phyloP scores from a whole-genome alignment of 768 basidiomycete species.

The Dictyophora rubrovolvata region DNA sequence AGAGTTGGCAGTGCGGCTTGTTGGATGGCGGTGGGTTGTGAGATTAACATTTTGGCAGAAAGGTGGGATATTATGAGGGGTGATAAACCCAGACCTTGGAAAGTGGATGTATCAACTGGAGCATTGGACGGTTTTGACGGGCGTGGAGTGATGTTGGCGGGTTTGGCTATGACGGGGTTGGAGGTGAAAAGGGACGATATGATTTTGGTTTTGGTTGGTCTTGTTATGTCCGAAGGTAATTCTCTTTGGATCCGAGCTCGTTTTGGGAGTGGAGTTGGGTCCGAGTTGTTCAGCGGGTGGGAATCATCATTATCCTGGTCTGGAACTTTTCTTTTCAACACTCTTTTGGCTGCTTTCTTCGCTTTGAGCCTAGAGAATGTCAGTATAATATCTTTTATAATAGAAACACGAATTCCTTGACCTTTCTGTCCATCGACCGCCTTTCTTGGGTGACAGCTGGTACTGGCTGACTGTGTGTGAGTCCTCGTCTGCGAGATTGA shows the following conservation, averaged over 20 bases:
- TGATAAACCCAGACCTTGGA: slow-evolving; percentile 74
- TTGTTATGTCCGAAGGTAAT: slow-evolving; percentile 15
- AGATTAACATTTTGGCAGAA: slow-evolving; percentile 66
- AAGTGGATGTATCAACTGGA: slow-evolving; percentile 70
- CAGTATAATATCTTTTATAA: slow-evolving; percentile 8
- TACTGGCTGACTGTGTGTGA: neutral
- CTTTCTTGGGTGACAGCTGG: slow-evolving; percentile 19
- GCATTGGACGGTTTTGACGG: slow-evolving; percentile 67
- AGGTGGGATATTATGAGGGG: slow-evolving; percentile 74
- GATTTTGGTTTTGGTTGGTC: slow-evolving; percentile 40
- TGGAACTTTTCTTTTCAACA: slow-evolving; percentile 27
- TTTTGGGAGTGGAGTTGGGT: slow-evolving; percentile 33
- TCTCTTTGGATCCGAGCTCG: slow-evolving; percentile 27
- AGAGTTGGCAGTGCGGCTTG: slow-evolving; percentile 59
- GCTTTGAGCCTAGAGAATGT: slow-evolving; percentile 51
- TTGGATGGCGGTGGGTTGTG: slow-evolving; percentile 86
- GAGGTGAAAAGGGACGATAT: slow-evolving; percentile 87
- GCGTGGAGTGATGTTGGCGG: slow-evolving; percentile 18
- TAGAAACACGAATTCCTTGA: slow-evolving; percentile 22
- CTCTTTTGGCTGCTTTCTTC: slow-evolving; percentile 60
- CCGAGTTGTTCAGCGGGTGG: slow-evolving; percentile 13
- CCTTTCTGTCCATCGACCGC: slow-evolving; percentile 43
- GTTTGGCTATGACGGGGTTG: slow-evolving; percentile 58
- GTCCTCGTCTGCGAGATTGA: slow-evolving; percentile 17
- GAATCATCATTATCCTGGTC: neutral